These are phyloP conservation scores for Tremella mesenterica DNA, from an alignment of 768 basidiomycete species.

Conservation along the genomic window DNA sequence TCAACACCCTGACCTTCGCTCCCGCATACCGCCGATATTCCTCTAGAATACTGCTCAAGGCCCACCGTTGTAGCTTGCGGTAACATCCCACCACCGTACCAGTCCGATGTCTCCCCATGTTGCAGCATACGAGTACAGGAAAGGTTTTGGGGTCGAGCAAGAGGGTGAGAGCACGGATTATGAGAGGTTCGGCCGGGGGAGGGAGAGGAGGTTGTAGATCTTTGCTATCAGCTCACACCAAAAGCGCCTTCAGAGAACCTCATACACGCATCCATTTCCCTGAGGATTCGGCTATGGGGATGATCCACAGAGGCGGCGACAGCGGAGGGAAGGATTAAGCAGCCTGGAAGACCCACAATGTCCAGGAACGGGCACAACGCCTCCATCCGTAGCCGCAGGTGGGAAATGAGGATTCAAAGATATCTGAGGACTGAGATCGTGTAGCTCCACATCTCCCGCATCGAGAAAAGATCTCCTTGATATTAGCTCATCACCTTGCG, in stretches of 20 bases:
- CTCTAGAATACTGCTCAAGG: conserved; percentile 41
- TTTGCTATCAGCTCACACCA: conserved; percentile 2
- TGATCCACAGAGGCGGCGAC: neutral
- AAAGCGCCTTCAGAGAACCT: neutral
- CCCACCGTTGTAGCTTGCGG: conserved; percentile 44
- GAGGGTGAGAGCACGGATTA: conserved; percentile 44
- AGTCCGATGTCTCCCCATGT: conserved; percentile 43
- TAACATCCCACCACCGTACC: conserved; percentile 44
- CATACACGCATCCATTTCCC: neutral
- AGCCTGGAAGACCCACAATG: conserved; percentile 20
- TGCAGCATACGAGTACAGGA: conserved; percentile 44
- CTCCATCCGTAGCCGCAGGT: conserved; percentile 32
- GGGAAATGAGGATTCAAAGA: conserved; percentile 40
- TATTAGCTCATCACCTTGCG: neutral
- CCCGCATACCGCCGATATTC: conserved; percentile 45
- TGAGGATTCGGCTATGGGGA: neutral
- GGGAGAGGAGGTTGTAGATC: conserved; percentile 38
- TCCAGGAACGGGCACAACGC: conserved; percentile 29
- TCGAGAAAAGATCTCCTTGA: conserved; percentile 37
- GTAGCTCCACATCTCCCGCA: conserved; percentile 39
- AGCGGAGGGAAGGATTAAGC: neutral
- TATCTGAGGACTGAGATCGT: conserved; percentile 39
- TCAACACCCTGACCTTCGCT: conserved; percentile 43
- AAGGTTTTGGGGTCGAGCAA: conserved; percentile 42
- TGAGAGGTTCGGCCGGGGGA: conserved; percentile 43